Percentiles rank a stretch among this genome's conserved stretches.
These are phyloP conservation scores for Zalerion maritima DNA, from an alignment of 495 filamentous ascomycete species.

Conservation along the genomic window DNA sequence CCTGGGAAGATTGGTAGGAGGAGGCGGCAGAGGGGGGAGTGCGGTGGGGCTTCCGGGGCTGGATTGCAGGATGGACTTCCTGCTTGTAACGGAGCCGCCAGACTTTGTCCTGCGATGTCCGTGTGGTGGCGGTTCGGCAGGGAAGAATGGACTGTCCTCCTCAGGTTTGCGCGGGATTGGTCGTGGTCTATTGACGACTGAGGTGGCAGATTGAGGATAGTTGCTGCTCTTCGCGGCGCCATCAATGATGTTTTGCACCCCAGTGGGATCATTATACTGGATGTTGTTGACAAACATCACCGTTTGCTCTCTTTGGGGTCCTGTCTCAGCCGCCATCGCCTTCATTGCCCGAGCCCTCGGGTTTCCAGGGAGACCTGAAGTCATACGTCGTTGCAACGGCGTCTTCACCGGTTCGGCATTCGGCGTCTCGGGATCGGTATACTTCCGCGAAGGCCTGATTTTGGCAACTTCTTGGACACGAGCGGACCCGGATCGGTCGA, in stretches of 20 bases:
- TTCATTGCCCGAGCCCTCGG: slow-evolving; percentile 29
- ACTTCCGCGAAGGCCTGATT: slow-evolving; percentile 20
- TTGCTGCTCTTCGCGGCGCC: slow-evolving; percentile 13
- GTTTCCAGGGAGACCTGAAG: slow-evolving; percentile 34
- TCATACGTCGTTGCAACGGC: slow-evolving; percentile 29
- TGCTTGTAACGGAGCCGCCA: slow-evolving; percentile 21
- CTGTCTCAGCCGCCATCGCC: slow-evolving; percentile 14
- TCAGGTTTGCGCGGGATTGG: slow-evolving; percentile 32
- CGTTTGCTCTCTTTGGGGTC: slow-evolving; percentile 24
- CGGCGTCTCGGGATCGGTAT: slow-evolving; percentile 15
- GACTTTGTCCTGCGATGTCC: slow-evolving; percentile 31
- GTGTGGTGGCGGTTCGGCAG: slow-evolving; percentile 21
- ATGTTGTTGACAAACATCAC: slow-evolving; percentile 39
- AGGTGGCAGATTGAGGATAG: slow-evolving; percentile 12
- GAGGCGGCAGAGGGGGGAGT: slow-evolving; percentile 29
- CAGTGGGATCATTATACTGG: slow-evolving; percentile 31
- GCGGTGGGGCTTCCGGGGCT: slow-evolving; percentile 32
- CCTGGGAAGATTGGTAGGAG: slow-evolving; percentile 26
- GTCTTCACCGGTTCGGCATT: slow-evolving; percentile 21
- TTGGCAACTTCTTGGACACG: no score
- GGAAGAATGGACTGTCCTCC: slow-evolving; percentile 23
- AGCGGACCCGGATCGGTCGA: no score
- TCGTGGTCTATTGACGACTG: slow-evolving; percentile 37
- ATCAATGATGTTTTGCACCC: slow-evolving; percentile 30
- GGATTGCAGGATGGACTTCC: slow-evolving; percentile 28